Evolutionary conservation across 371 early-diverging fungal species (phyloP).

Genomic region (Saksenaea oblongispora): DNA sequence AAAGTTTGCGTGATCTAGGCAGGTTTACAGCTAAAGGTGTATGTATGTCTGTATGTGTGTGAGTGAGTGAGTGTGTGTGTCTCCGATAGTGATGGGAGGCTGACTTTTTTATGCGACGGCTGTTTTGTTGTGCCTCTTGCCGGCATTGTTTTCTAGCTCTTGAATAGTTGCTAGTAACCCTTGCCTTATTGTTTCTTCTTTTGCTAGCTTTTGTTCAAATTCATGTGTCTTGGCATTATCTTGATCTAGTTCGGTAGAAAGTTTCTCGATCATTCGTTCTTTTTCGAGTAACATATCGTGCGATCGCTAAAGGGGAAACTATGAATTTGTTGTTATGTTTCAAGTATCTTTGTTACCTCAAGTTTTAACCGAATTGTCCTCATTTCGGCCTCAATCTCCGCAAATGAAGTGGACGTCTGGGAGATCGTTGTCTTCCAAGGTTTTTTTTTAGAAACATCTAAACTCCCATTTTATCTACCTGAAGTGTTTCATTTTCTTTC

Average conservation of each 20-base stretch:
- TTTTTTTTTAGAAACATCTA: not conserved
- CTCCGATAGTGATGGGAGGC: not conserved
- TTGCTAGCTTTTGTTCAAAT: not conserved
- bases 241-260: not conserved
- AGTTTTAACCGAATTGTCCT: conserved; percentile 13
- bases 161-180: conserved; percentile 10
- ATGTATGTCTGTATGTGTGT: too few relatives aligned
- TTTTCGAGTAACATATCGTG: conserved; percentile 9
- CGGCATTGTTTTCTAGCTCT: conserved; percentile 8
- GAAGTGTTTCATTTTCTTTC: conserved; percentile 11
- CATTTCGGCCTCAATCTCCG: conserved; percentile 12
- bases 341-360: conserved; percentile 9
- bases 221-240: conserved; percentile 3
- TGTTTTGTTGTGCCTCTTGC: not conserved
- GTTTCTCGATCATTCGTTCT: conserved; percentile 5
- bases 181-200: conserved; percentile 3
- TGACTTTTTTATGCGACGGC: not conserved
- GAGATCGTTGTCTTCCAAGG: not conserved
- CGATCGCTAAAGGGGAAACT: conserved; percentile 2
- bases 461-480: not conserved
- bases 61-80: too few relatives aligned
- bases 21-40: not conserved
- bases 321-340: not conserved
- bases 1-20: not conserved
- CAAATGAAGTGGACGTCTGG: conserved; percentile 8